phyloP scores from a whole-genome alignment of 352 stramenopile species.

The Phytophthora pisi region DNA sequence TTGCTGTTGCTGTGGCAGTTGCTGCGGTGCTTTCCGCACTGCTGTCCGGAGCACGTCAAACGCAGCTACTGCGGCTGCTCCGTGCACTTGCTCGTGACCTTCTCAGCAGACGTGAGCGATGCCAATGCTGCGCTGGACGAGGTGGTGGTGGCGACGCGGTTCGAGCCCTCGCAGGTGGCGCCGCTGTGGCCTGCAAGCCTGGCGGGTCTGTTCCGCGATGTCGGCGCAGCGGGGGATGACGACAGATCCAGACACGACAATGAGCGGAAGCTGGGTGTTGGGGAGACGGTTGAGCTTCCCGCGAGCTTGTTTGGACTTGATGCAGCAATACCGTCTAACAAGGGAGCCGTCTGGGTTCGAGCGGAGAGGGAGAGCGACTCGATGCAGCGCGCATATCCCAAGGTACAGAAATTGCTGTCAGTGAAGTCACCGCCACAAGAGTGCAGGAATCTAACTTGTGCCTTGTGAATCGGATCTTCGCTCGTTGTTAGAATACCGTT shows the following conservation, averaged over 20 bases:
- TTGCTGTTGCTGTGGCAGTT: conserved; percentile 2
- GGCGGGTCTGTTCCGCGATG: background rate
- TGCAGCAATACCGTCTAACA: background rate
- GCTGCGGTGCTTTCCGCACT: conserved; percentile 46
- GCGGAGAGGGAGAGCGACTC: conserved; percentile 25
- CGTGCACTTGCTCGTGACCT: conserved; percentile 35
- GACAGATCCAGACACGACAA: background rate
- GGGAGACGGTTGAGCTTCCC: background rate
- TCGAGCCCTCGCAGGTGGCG: conserved; percentile 23
- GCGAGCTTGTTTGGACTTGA: background rate
- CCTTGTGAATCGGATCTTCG: background rate
- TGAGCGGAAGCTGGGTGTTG: background rate
- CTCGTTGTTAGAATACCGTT: conserved; percentile 25
- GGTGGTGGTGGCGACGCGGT: conserved; percentile 34
- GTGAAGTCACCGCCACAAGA: background rate
- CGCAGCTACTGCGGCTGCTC: conserved; percentile 47
- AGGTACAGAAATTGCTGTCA: conserved; percentile 3
- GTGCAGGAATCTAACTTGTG: background rate
- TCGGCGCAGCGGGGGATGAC: background rate
- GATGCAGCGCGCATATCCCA: conserved; percentile 23
- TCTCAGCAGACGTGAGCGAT: conserved; percentile 3
- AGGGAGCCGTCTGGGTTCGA: conserved; percentile 21
- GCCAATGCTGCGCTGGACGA: conserved; percentile 3
- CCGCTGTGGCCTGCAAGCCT: conserved; percentile 12
- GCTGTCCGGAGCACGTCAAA: conserved; percentile 35